Percentiles rank a stretch among this genome's conserved stretches.
phyloP scores from a whole-genome alignment of 2,329 filamentous ascomycete genomes.

The Diaporthe vexans region DNA sequence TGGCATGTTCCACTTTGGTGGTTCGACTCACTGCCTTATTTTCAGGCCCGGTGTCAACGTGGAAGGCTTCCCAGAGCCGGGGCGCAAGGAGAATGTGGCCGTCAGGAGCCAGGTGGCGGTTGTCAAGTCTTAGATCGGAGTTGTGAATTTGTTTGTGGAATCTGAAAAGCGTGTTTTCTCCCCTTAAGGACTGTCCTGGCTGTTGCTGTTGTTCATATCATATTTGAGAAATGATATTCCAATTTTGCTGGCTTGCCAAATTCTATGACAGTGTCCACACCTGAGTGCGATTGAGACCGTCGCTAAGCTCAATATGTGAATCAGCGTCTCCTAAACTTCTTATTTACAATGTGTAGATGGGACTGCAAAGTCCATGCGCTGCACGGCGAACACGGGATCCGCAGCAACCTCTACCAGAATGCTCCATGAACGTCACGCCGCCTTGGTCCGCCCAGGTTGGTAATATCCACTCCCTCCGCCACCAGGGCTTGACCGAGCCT shows the following conservation, averaged over 20 bases:
- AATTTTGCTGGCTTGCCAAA: background rate
- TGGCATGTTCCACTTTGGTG: slow-evolving; percentile 88
- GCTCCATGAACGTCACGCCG: slow-evolving; percentile 10
- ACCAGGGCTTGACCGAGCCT: slow-evolving; percentile 31
- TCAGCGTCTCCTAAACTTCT: too few relatives aligned
- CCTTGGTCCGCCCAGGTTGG: background rate
- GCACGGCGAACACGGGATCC: too few relatives aligned
- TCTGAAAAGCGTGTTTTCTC: background rate
- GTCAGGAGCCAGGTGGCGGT: slow-evolving; percentile 55
- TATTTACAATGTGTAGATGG: too few relatives aligned
- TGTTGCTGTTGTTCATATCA: too few relatives aligned
- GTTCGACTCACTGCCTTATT: slow-evolving; percentile 77
- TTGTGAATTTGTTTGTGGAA: background rate
- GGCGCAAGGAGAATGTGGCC: slow-evolving; percentile 55
- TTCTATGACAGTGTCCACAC: background rate
- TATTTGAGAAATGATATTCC: too few relatives aligned
- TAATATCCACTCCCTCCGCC: slow-evolving; percentile 32
- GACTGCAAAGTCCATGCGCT: too few relatives aligned
- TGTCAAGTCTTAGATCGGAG: slow-evolving; percentile 41
- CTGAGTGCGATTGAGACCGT: background rate
- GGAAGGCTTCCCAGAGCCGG: slow-evolving; percentile 54
- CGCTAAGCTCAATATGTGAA: too few relatives aligned
- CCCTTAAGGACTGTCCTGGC: fast-evolving
- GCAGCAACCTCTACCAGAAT: background rate
- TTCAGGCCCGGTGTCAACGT: slow-evolving; percentile 71